Evolutionary conservation across 805 yeast genomes (phyloP).

Genomic region (Starmerella sp.): DNA sequence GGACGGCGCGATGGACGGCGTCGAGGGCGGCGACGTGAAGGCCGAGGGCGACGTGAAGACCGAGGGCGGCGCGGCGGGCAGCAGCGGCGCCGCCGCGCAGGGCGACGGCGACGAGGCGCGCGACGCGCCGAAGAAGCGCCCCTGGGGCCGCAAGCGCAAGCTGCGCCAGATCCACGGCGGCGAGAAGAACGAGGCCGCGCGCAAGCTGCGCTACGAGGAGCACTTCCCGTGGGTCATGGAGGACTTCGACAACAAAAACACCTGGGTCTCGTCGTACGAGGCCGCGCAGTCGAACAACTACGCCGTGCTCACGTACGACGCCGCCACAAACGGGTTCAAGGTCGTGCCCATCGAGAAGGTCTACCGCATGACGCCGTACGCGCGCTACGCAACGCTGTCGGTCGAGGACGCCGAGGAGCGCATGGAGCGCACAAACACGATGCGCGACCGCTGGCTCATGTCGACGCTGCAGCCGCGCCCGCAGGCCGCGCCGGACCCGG

Average conservation of each 20-base stretch:
- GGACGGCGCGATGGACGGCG: conserved; percentile 14
- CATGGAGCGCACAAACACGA: conserved; percentile 59
- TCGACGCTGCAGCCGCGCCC: conserved; percentile 38
- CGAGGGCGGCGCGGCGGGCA: not conserved
- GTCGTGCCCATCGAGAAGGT: conserved; percentile 93
- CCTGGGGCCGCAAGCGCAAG: conserved; percentile 41
- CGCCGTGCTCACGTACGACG: conserved; percentile 73
- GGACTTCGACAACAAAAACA: conserved; percentile 87
- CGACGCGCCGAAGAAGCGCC: conserved; percentile 28
- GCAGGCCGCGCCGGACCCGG: conserved; percentile 17
- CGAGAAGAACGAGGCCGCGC: conserved; percentile 77
- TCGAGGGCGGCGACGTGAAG: conserved; percentile 9
- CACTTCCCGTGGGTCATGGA: conserved; percentile 97
- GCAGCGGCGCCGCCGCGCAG: not conserved
- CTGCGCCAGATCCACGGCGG: conserved; percentile 73
- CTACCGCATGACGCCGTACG: conserved; percentile 85
- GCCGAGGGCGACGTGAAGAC: not conserved
- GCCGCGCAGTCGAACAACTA: conserved; percentile 82
- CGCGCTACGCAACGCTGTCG: conserved; percentile 84
- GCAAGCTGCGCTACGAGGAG: conserved; percentile 85
- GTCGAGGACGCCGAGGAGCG: conserved; percentile 93
- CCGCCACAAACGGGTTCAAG: conserved; percentile 58
- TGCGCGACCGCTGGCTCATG: conserved; percentile 93
- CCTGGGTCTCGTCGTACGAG: conserved; percentile 93
- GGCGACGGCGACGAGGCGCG: conserved; percentile 14